Conservation (phyloP, 1,139 yeast species). For the Cylindricascospora bacillispora region DNA sequence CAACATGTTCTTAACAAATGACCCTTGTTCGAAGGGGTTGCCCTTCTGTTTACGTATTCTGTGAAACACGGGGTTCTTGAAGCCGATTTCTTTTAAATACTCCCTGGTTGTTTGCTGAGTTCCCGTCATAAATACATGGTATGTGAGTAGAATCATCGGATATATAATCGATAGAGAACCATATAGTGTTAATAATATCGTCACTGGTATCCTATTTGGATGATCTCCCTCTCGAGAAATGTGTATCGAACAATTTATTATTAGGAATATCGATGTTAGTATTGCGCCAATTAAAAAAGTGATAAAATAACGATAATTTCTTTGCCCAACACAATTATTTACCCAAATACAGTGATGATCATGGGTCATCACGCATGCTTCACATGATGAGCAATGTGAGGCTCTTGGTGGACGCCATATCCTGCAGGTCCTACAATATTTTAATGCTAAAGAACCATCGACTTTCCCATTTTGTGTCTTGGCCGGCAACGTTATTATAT, state of each 20-base stretch:
- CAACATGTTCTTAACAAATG: conserved; percentile 31
- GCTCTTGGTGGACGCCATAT: conserved; percentile 60
- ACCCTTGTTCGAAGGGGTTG: conserved; percentile 34
- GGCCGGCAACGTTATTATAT: conserved; percentile 41
- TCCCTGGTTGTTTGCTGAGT: conserved; percentile 65
- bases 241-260: conserved; percentile 19
- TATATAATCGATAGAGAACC: conserved; percentile 35
- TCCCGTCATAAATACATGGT: conserved; percentile 42
- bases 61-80: conserved; percentile 21
- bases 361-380: conserved; percentile 43
- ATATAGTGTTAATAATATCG: conserved; percentile 38
- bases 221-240: conserved; percentile 21
- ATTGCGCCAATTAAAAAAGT: conserved; percentile 29
- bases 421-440: conserved; percentile 49
- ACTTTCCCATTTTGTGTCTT: conserved; percentile 32
- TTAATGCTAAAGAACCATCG: conserved; percentile 32
- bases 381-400: conserved; percentile 59
- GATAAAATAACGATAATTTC: conserved; percentile 52
- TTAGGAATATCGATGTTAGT: conserved; percentile 11
- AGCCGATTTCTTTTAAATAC: conserved; percentile 33
- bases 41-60: conserved; percentile 19
- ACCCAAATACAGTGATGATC: conserved; percentile 82
- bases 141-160: conserved; percentile 40
- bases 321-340: conserved; percentile 63
- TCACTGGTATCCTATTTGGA: conserved; percentile 27